Conservation (phyloP, 257 asterid genomes). For the Solanum chilense region DNA sequence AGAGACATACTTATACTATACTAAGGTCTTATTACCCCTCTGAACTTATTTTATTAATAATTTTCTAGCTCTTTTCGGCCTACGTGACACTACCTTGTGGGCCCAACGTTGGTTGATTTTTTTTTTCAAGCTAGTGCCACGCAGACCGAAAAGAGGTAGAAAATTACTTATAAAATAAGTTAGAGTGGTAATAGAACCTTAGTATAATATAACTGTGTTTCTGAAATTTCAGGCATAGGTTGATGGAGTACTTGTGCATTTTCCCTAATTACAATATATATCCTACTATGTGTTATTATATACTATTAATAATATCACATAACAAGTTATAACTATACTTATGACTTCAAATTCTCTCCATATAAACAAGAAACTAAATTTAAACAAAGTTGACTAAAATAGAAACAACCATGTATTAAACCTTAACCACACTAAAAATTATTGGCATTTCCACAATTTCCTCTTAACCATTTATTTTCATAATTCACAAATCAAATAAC, state of each 20-base stretch:
- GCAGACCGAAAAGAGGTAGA: rapidly evolving
- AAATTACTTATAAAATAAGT: too few species aligned
- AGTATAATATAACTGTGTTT: too few species aligned
- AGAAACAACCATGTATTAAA: neutral
- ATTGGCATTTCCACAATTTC: neutral
- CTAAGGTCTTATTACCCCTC: too few species aligned
- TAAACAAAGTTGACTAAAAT: neutral
- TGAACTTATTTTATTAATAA: too few species aligned
- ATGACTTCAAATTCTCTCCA: neutral
- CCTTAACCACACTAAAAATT: neutral
- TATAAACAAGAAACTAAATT: neutral
- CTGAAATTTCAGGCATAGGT: too few species aligned
- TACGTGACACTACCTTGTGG: too few species aligned
- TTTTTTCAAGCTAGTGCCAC: too few species aligned
- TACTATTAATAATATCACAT: neutral
- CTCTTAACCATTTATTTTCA: neutral
- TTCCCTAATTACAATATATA: neutral
- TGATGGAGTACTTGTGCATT: too few species aligned
- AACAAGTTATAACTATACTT: neutral
- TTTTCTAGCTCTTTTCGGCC: too few species aligned
- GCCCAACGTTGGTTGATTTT: rapidly evolving
- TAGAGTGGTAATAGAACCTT: too few species aligned
- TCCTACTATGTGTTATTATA: neutral
- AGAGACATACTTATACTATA: too few species aligned
- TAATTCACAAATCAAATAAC: neutral